phyloP scores from a whole-genome alignment of 208 protist genomes.

The Trypanosoma platydactyli region DNA sequence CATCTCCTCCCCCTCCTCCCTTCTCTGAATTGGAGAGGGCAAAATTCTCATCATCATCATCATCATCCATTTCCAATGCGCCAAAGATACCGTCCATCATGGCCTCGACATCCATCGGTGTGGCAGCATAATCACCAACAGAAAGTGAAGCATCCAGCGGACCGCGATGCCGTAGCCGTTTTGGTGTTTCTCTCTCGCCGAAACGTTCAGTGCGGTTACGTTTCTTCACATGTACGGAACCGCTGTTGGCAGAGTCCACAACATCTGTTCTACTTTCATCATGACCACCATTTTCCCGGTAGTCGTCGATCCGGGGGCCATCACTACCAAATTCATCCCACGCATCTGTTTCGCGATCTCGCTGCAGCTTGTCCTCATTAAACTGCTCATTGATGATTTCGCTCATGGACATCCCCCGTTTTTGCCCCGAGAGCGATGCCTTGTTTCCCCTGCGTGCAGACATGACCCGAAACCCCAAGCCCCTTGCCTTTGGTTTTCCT shows the following conservation, averaged over 20 bases:
- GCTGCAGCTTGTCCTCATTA: slow-evolving; percentile 3
- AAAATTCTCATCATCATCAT: slow-evolving; percentile 38
- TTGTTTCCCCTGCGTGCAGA: slow-evolving; percentile 3
- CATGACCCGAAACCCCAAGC: slow-evolving; percentile 5
- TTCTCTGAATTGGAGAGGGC: not conserved
- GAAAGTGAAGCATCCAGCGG: slow-evolving; percentile 65
- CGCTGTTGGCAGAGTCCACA: slow-evolving; percentile 10
- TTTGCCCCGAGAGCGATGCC: not conserved
- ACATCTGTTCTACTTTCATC: slow-evolving; percentile 11
- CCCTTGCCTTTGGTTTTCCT: slow-evolving; percentile 2
- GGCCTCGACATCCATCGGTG: slow-evolving; percentile 53
- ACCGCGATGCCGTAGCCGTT: slow-evolving; percentile 67
- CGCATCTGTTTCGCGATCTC: slow-evolving; percentile 3
- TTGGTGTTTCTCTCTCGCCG: not conserved
- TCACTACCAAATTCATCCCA: slow-evolving; percentile 25
- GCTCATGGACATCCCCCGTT: slow-evolving; percentile 59
- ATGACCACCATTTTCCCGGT: slow-evolving; percentile 12
- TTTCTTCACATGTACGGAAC: slow-evolving; percentile 7
- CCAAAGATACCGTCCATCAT: slow-evolving; percentile 77
- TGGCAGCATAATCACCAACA: slow-evolving; percentile 64
- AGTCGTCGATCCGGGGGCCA: slow-evolving; percentile 24
- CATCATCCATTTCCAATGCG: slow-evolving; percentile 69
- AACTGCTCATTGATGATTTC: slow-evolving; percentile 77
- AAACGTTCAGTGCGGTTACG: not conserved
- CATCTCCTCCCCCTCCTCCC: not conserved